Evolutionary conservation across 2,329 filamentous ascomycete genomes (phyloP), one percentile per base, ranked within the genome.

Genomic region (Elsinoe necatrix): DNA sequence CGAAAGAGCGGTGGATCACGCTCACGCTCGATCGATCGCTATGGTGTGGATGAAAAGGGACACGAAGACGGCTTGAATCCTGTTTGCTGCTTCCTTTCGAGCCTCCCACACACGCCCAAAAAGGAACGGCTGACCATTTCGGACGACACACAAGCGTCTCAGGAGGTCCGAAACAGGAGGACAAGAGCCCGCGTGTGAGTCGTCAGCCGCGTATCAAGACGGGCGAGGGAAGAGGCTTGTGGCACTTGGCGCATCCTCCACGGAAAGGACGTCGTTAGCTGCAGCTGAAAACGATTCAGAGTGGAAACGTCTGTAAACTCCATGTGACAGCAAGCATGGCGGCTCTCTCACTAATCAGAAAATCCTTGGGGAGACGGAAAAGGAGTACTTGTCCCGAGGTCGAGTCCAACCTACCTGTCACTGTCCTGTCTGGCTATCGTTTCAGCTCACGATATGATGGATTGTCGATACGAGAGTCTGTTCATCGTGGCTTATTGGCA

Each of bases 121-220:
- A 35, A 29, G 45, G 45, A 29, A 50, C 45, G 45, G 29, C 21
- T 29, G 45, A 34, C 45, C 45, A 29, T 50, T 31, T 50, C 16
- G 25, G 45, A 23, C n/a, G 27, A 31, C 27, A 35, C 20, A 37
- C 48, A 29, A 25, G 48, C 12, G 31, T 37, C 48, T 52, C 48
- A 52, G 48, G 48, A 37, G 48, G 48, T 52, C 48, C 48, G 48
- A 52, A 52, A 52, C 48, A 52, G 48, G 48, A 52, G 48, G 23
- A 23, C 41, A 43, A 43, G 20, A 43, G 41, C 14, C 41, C 41
- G 41, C 23, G 41, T 43, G 41, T 23, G 41, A 52, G 48, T 31
- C 43, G 43, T 29, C 23, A 48, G 43, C 23, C 43, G 23, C 23
- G 29, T 37, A 18, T 14, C 14, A 21, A 37, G 23, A 35, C 48